phyloP scores from a whole-genome alignment of 768 basidiomycete species.

The Lentinula aciculospora region DNA sequence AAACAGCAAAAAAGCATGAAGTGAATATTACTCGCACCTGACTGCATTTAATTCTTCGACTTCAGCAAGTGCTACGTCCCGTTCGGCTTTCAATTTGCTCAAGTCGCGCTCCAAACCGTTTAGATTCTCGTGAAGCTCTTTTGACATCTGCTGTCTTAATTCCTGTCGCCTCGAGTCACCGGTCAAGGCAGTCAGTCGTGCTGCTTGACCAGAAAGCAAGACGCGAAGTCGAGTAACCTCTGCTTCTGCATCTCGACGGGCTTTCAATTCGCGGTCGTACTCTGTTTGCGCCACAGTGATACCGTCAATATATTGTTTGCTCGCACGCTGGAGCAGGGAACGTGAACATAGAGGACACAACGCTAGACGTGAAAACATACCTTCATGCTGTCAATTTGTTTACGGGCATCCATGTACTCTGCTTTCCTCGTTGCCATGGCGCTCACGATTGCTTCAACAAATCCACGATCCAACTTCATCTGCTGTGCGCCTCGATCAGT shows the following conservation, averaged over 20 bases:
- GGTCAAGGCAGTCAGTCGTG: slow-evolving; percentile 77
- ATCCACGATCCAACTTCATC: slow-evolving; percentile 65
- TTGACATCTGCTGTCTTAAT: slow-evolving; percentile 69
- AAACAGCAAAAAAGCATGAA: background rate
- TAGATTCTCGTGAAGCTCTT: slow-evolving; percentile 73
- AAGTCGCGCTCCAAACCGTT: slow-evolving; percentile 79
- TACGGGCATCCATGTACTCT: slow-evolving; percentile 60
- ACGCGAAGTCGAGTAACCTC: slow-evolving; percentile 85
- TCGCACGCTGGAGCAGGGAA: slow-evolving; percentile 61
- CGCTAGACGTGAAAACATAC: slow-evolving; percentile 37
- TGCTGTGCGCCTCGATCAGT: slow-evolving; percentile 53
- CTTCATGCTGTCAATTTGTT: slow-evolving; percentile 81
- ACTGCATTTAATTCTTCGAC: slow-evolving; percentile 82
- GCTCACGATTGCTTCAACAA: slow-evolving; percentile 65
- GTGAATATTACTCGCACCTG: slow-evolving; percentile 22
- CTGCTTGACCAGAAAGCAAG: slow-evolving; percentile 85
- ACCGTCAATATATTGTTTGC: slow-evolving; percentile 89
- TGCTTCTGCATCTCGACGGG: slow-evolving; percentile 85
- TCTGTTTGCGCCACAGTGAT: slow-evolving; percentile 90
- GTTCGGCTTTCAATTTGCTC: slow-evolving; percentile 80
- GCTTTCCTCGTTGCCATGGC: slow-evolving; percentile 61
- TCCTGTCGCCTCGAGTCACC: slow-evolving; percentile 77
- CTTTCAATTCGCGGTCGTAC: slow-evolving; percentile 87
- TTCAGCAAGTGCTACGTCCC: slow-evolving; percentile 90
- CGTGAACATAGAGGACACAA: background rate